Conservation (phyloP, 176 grass and related monocot genomes). For the Cenchrus americanus region DNA sequence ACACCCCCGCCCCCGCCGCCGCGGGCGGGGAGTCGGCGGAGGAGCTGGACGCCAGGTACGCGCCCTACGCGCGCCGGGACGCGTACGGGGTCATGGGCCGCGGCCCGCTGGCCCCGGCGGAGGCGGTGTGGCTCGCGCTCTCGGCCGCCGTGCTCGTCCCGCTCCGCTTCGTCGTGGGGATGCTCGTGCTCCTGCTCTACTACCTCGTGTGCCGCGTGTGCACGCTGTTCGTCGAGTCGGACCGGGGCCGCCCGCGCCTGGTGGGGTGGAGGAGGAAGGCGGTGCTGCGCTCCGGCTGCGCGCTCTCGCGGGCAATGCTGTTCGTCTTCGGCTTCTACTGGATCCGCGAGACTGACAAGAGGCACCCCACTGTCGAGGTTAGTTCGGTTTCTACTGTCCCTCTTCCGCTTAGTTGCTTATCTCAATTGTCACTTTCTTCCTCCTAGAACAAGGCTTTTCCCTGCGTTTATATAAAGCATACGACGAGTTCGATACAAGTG, state of each 20-base stretch:
- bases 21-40: slow-evolving; percentile 9
- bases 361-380: slow-evolving; percentile 46
- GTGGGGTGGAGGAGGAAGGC: slow-evolving; percentile 61
- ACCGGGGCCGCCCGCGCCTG: slow-evolving; percentile 47
- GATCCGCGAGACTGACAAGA: slow-evolving; percentile 56
- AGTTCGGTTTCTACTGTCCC: not conserved
- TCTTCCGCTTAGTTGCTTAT: not conserved
- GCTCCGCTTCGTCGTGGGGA: slow-evolving; percentile 61
- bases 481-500: no score
- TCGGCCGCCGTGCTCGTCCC: slow-evolving; percentile 58
- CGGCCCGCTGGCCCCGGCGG: slow-evolving; percentile 35
- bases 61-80: slow-evolving; percentile 70
- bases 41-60: slow-evolving; percentile 78
- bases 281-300: slow-evolving; percentile 55
- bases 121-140: slow-evolving; percentile 49
- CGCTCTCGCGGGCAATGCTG: slow-evolving; percentile 70
- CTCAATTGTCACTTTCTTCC: no score
- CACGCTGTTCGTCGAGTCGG: slow-evolving; percentile 58
- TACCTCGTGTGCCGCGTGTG: slow-evolving; percentile 79
- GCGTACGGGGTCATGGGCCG: slow-evolving; percentile 82
- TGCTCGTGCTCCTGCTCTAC: slow-evolving; percentile 61
- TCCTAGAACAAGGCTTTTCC: no score
- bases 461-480: no score
- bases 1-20: not conserved
- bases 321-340: slow-evolving; percentile 95